Percentiles rank a stretch among this genome's conserved stretches.
Conservation (phyloP, 805 yeast genomes). For the Kodamaea leandrae region DNA sequence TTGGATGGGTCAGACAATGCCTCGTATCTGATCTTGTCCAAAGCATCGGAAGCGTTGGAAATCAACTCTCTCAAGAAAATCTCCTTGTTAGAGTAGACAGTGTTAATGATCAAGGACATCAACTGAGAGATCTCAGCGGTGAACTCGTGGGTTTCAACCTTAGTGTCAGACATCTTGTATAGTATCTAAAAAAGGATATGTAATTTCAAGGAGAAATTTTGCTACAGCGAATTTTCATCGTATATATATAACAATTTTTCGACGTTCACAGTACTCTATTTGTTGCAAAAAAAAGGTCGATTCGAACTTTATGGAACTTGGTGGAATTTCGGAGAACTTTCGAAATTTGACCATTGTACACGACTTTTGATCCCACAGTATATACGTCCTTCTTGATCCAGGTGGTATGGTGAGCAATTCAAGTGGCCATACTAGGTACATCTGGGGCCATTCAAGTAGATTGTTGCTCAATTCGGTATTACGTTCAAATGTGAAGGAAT, state of each 20-base stretch:
- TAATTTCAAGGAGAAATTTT: conserved; percentile 11
- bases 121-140: conserved; percentile 99
- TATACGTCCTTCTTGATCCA: too few species aligned
- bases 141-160: conserved; percentile 86
- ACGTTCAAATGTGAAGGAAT: too few species aligned
- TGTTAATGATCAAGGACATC: conserved; percentile 99
- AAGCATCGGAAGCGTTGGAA: conserved; percentile 98
- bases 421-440: too few species aligned
- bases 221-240: conserved; percentile 8
- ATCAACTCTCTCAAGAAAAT: conserved; percentile 98
- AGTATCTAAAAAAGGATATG: conserved; percentile 6
- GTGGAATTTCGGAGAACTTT: conserved; percentile 10
- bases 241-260: conserved; percentile 8
- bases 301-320: conserved; percentile 10
- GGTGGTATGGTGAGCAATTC: too few species aligned
- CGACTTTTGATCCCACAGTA: too few species aligned
- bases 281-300: conserved; percentile 8
- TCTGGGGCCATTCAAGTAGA: too few species aligned
- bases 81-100: conserved; percentile 99
- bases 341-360: conserved; percentile 9
- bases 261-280: background rate
- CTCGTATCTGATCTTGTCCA: conserved; percentile 97
- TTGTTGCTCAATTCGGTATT: too few species aligned
- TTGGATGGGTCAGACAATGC: conserved; percentile 88
- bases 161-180: conserved; percentile 48